These are phyloP conservation scores for Bacterosira constricta DNA, from an alignment of 108 stramenopile species.

Conservation along the genomic window DNA sequence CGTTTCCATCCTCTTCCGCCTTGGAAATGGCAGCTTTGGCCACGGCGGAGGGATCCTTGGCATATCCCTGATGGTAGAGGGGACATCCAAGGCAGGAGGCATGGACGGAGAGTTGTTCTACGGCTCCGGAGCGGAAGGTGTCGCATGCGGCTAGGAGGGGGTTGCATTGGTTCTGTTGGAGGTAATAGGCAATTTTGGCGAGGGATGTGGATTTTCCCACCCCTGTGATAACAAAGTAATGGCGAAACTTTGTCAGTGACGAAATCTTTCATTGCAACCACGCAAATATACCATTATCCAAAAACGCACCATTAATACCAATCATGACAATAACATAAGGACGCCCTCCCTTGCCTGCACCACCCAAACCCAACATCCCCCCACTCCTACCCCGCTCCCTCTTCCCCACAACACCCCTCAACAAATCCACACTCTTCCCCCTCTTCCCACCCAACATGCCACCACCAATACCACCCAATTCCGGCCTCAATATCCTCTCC, in stretches of 20 bases:
- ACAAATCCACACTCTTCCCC: conserved; percentile 54
- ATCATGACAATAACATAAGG: conserved; percentile 93
- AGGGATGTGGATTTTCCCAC: conserved; percentile 91
- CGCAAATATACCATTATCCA: too few species aligned
- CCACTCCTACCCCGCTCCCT: conserved; percentile 30
- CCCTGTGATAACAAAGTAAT: conserved; percentile 42
- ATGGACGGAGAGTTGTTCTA: conserved; percentile 95
- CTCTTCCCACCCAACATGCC: conserved; percentile 7
- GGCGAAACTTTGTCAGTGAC: too few species aligned
- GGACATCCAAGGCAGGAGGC: conserved; percentile 88
- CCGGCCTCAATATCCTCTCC: conserved; percentile 60
- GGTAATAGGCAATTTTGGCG: conserved; percentile 90
- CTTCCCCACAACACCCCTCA: conserved; percentile 67
- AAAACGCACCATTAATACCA: conserved; percentile 95
- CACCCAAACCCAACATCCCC: conserved; percentile 43
- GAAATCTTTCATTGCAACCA: too few species aligned
- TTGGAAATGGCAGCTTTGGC: conserved; percentile 90
- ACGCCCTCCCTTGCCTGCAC: conserved; percentile 34
- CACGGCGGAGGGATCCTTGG: conserved; percentile 92
- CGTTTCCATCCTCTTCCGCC: conserved; percentile 77
- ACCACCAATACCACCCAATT: conserved; percentile 29
- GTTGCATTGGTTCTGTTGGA: conserved; percentile 77
- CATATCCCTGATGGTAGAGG: conserved; percentile 94
- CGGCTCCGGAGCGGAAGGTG: conserved; percentile 97
- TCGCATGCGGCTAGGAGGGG: conserved; percentile 95